Conservation (phyloP, 1,284 basidiomycete species). For the Ceratobasidium sp. region DNA sequence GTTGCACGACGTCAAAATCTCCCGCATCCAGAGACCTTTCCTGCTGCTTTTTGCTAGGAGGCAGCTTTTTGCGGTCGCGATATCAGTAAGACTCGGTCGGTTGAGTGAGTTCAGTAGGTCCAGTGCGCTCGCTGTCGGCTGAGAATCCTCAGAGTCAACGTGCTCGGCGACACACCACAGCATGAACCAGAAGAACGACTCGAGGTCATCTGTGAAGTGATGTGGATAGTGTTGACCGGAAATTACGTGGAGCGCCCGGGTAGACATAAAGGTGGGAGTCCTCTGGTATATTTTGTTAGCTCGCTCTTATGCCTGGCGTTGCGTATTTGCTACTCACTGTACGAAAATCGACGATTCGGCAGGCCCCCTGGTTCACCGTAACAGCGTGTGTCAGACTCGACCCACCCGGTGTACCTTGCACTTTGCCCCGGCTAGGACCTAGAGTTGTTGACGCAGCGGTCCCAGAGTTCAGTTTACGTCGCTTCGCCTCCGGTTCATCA, state of each 20-base stretch:
- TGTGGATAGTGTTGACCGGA: constrained; percentile 1
- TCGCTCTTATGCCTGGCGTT: neutral
- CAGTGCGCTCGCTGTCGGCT: too few species aligned
- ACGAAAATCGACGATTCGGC: constrained; percentile 5
- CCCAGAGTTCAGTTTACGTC: neutral
- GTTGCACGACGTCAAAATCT: neutral
- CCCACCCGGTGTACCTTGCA: neutral
- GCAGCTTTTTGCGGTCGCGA: neutral
- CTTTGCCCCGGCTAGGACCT: neutral
- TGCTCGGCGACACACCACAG: constrained; percentile 15
- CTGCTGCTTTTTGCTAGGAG: neutral
- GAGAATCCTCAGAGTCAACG: neutral
- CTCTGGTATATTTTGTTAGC: neutral
- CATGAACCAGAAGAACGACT: constrained; percentile 22
- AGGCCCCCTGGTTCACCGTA: too few species aligned
- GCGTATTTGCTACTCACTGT: neutral
- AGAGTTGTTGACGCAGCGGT: neutral
- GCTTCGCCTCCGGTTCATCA: neutral
- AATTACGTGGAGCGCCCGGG: neutral
- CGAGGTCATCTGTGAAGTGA: constrained; percentile 13
- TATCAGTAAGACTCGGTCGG: too few species aligned
- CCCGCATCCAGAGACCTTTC: neutral
- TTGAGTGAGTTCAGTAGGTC: too few species aligned
- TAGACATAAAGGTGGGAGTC: constrained; percentile 25
- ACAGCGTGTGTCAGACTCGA: neutral